Base-by-base conservation (phyloP, 371 early-diverging fungal species). In the Sporodiniella umbellata region DNA sequence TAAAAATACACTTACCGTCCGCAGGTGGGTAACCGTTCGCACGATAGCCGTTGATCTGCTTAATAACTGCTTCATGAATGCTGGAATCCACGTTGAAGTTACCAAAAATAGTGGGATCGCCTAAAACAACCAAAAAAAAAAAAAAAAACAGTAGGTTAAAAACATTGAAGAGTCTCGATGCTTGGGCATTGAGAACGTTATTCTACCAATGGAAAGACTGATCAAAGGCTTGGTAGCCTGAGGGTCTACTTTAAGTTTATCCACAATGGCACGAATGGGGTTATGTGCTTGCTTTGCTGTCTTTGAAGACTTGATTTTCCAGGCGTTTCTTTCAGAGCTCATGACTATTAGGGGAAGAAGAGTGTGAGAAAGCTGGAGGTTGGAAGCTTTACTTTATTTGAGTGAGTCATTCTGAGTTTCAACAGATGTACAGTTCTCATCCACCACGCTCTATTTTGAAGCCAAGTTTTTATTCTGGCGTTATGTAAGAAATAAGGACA, bases 61-160 rank as follows among this genome's bases (percentile, higher is more conserved):
- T 75, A 25, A 79, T 66, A 33, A 93, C 79, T 33, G 90, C 86
- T 8, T 91, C 85, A 45, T 85, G 83, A 43, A 71, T 77, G 40
- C 64, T 78, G 17, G 78, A 61, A 60, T 89, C 80, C 14, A 88
- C 78, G 62, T 90, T 87, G 71, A 94, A 88, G 77, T 95, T 94
- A 38, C 94, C 95, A 78, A 90, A 94, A 30, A 86, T 79, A 5
- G 95, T 94, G 8, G 95, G 95, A 64, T 95, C 95, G 42, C 94
- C 85, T 78, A 58, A 23, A 23, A 42, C 43, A 15, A 18, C 7
- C 22, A 33, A 4, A 40, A 54, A 18, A 39, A 42, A 51, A 28
- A 31, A 35, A 14, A 17, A 22, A 23, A 33, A 8, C 12, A n/a
- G n/a, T n/a, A n/a, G n/a, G n/a, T n/a, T n/a, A n/a, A n/a, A n/a